phyloP scores from a whole-genome alignment of 805 yeast species.

The Spathaspora boniae region DNA sequence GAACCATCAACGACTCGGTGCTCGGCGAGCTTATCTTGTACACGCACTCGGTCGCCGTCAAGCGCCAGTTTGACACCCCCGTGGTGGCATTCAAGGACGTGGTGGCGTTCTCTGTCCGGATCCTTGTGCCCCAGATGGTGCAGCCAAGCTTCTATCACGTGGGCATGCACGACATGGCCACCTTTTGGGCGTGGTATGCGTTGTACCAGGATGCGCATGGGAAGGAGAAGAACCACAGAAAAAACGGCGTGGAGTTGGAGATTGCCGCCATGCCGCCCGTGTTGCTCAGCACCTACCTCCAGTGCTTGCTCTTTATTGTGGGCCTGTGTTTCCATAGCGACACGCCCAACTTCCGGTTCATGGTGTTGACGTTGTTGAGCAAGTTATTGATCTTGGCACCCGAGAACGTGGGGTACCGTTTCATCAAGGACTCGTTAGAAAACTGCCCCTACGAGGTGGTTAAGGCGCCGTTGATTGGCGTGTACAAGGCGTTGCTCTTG shows the following conservation, averaged over 20 bases:
- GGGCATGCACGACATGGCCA: conserved; percentile 24
- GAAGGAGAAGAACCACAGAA: conserved; percentile 9
- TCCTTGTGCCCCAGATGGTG: conserved; percentile 34
- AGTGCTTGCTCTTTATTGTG: conserved; percentile 21
- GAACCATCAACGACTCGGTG: conserved; percentile 25
- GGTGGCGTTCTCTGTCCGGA: conserved; percentile 22
- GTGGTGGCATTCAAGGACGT: conserved; percentile 19
- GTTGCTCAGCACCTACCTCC: conserved; percentile 29
- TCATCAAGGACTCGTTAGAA: conserved; percentile 59
- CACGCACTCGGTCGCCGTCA: conserved; percentile 16
- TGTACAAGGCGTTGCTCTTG: conserved; percentile 63
- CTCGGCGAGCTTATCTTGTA: conserved; percentile 23
- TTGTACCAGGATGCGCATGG: conserved; percentile 16
- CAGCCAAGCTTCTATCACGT: conserved; percentile 18
- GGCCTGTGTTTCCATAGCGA: conserved; percentile 11
- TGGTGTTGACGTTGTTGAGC: conserved; percentile 59
- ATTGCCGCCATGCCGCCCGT: conserved; percentile 27
- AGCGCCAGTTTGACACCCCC: conserved; percentile 14
- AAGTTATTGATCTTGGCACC: conserved; percentile 57
- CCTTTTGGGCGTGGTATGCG: conserved; percentile 40
- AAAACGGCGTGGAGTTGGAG: conserved; percentile 23
- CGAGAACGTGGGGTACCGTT: conserved; percentile 54
- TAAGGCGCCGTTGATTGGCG: conserved; percentile 58
- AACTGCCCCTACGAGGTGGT: conserved; percentile 64
- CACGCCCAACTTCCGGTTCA: conserved; percentile 31